Evolutionary conservation across 2,329 filamentous ascomycete species (phyloP), one percentile per base, ranked within the genome.

Genomic region (Colletotrichum tabaci): DNA sequence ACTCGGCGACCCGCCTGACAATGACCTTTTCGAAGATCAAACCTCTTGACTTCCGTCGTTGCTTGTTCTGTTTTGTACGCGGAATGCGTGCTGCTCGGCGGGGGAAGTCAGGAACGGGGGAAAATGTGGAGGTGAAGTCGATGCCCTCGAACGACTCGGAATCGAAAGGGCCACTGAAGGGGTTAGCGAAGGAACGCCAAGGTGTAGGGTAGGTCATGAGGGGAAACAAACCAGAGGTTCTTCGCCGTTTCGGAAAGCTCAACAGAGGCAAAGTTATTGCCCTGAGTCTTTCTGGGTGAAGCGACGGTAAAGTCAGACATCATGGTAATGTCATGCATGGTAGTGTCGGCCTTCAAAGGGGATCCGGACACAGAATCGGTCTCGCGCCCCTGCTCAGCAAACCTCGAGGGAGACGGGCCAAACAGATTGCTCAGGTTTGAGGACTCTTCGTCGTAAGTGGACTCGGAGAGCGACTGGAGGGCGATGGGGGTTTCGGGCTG

Each of bases 321-420:
- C 65, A 67, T 63, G 1, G 68, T 71, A 2, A 68, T 46, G 23
- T 71, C 68, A 18, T 68, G 65, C 68, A 71, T 71, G 2, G 68
- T 68, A 1, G 55, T 55, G 42, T 71, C 68, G 1, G 52, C 13
- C 38, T 68, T 71, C 1, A 58, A 68, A n/a, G 68, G 68, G 3
- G 68, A 63, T 26, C 68, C 64, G 30, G 57, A 67, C 2, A 30
- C 18, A 18, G 18, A 21, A 21, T 42, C 49, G 12, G 44, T 42
- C 1, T 71, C 67, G 10, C 23, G 46, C 1, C 35, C 42, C 38
- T 12, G 40, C 2, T 52, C 60, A 30, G 1, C 21, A 18, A 16
- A 21, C 10, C 15, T 49, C 15, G 57, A n/a, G 57, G 42, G 26
- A 8, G 50, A 55, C 15, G 42, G 13, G 16, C 16, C 42, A 44